phyloP scores from a whole-genome alignment of 129 eudicot species.

The Lactuca saligna region DNA sequence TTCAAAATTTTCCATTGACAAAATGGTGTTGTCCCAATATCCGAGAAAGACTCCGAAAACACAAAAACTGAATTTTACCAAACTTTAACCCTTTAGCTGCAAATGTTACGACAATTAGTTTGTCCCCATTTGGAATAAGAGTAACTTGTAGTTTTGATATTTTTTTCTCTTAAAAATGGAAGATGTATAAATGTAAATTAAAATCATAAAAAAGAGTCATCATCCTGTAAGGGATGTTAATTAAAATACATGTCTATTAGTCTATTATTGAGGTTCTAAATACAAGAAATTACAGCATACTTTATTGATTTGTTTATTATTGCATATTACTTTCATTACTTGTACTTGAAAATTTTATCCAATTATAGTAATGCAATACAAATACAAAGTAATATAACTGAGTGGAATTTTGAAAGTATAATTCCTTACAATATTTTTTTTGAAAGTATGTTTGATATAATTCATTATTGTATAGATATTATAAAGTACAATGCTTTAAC shows the following conservation, averaged over 20 bases:
- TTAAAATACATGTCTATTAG: neutral
- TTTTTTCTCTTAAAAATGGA: slow-evolving; percentile 41
- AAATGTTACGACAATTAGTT: slow-evolving; percentile 67
- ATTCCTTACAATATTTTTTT: no score
- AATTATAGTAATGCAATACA: no score
- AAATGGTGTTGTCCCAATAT: slow-evolving; percentile 78
- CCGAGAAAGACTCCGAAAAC: slow-evolving; percentile 34
- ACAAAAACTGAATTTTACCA: slow-evolving; percentile 26
- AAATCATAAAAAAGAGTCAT: slow-evolving; percentile 39
- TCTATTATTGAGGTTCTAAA: no score
- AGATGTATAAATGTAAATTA: slow-evolving; percentile 43
- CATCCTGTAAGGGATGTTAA: slow-evolving; percentile 38
- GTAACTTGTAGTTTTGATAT: slow-evolving; percentile 62
- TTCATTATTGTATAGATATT: no score
- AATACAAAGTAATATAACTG: no score
- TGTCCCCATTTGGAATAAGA: slow-evolving; percentile 76
- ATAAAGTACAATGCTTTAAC: no score
- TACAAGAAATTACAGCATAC: no score
- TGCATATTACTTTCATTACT: no score
- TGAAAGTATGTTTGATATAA: no score
- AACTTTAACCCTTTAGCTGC: slow-evolving; percentile 72
- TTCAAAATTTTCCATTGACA: slow-evolving; percentile 70
- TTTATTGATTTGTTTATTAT: no score
- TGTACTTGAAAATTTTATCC: no score
- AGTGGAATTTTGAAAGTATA: no score